These are phyloP conservation scores for Coemansia sp. DNA, from an alignment of 192 early-diverging fungal species.

Conservation along the genomic window DNA sequence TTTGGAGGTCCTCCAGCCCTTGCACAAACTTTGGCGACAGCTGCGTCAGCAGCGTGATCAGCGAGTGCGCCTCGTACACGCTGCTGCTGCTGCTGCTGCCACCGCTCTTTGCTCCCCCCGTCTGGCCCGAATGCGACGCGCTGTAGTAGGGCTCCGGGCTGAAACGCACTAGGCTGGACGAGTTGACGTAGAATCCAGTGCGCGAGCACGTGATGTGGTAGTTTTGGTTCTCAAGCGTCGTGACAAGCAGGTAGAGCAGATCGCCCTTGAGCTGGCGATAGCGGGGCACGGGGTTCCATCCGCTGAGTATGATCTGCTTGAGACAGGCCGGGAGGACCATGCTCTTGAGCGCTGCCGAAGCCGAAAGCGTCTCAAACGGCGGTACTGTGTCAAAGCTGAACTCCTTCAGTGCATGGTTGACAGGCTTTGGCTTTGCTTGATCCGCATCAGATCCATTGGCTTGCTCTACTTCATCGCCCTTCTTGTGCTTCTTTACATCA, in stretches of 20 bases:
- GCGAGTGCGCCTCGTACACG: slow-evolving; percentile 57
- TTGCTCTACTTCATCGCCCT: slow-evolving; percentile 10
- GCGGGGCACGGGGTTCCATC: slow-evolving; percentile 91
- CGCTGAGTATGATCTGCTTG: slow-evolving; percentile 74
- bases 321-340: slow-evolving; percentile 62
- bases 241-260: slow-evolving; percentile 83
- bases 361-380: slow-evolving; percentile 57
- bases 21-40: slow-evolving; percentile 70
- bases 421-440: not conserved
- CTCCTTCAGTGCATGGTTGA: slow-evolving; percentile 22
- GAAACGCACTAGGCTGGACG: slow-evolving; percentile 70
- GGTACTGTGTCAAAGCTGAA: slow-evolving; percentile 20
- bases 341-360: slow-evolving; percentile 54
- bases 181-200: slow-evolving; percentile 87
- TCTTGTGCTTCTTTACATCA: slow-evolving; percentile 8
- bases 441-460: slow-evolving; percentile 10
- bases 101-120: slow-evolving; percentile 43
- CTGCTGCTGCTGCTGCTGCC: not conserved
- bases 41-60: slow-evolving; percentile 64
- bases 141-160: slow-evolving; percentile 55
- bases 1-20: slow-evolving; percentile 66
- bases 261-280: slow-evolving; percentile 75
- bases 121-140: slow-evolving; percentile 20
- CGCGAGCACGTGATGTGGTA: slow-evolving; percentile 82
- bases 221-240: slow-evolving; percentile 80